Conservation (phyloP, 2,329 filamentous ascomycete genomes). For the Phialophora chinensis region DNA sequence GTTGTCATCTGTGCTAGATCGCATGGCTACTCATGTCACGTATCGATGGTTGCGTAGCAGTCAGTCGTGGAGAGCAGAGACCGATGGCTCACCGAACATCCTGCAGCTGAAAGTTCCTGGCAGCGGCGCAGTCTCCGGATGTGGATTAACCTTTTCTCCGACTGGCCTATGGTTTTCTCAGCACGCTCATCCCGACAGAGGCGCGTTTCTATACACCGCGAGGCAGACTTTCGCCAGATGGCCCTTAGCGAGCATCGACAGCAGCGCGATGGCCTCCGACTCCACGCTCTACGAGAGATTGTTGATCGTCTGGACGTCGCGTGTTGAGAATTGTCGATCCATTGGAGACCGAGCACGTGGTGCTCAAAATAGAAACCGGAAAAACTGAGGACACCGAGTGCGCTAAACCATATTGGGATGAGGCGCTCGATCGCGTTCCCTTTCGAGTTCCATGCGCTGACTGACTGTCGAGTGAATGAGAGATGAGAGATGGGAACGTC, state of each 20-base stretch:
- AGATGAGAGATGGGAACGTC: no score
- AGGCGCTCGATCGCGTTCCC: not conserved
- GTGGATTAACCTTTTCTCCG: constrained; percentile 29
- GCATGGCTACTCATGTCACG: not conserved
- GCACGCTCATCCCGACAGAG: constrained; percentile 22
- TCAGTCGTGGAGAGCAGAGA: not conserved
- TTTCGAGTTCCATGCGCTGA: constrained; percentile 1
- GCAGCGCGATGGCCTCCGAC: not conserved
- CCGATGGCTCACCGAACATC: constrained; percentile 8
- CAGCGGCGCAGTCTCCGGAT: constrained; percentile 18
- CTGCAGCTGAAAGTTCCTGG: constrained; percentile 11
- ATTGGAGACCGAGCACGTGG: not conserved
- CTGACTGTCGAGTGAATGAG: not conserved
- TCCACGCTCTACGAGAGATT: not conserved
- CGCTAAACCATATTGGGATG: not conserved
- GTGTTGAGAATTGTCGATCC: not conserved
- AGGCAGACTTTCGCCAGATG: constrained; percentile 18
- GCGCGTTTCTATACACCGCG: constrained; percentile 18
- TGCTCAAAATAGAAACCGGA: constrained; percentile 18
- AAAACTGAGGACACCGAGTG: not conserved
- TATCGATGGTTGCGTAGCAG: not conserved
- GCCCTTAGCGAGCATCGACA: not conserved
- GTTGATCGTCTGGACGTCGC: not conserved
- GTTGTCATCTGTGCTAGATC: not conserved
- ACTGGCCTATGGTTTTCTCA: constrained; percentile 7